Percentiles rank a stretch among this genome's conserved stretches.
phyloP scores from a whole-genome alignment of 202 grass and related monocot genomes.

The Schoenoplectus triqueter region DNA sequence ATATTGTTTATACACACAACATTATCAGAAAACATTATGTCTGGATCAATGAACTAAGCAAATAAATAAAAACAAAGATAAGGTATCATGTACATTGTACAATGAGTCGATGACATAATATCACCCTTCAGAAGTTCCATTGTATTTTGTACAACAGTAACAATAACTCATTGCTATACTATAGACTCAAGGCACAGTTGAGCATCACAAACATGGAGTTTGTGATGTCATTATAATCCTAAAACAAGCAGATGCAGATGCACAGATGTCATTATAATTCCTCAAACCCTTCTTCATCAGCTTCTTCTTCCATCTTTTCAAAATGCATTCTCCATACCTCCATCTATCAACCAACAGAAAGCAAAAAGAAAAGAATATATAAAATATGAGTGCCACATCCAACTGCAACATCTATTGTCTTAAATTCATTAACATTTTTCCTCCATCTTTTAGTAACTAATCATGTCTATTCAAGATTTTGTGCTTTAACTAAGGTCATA shows the following conservation, averaged over 20 bases:
- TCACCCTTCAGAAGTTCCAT: slow-evolving; percentile 5
- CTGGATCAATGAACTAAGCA: not conserved
- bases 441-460: not conserved
- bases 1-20: not conserved
- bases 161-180: no score
- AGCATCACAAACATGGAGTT: no score
- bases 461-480: not conserved
- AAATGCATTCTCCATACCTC: slow-evolving; percentile 73
- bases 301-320: slow-evolving; percentile 74
- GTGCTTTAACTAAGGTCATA: not conserved
- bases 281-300: slow-evolving; percentile 92
- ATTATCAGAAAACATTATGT: not conserved
- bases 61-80: not conserved
- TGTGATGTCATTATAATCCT: not conserved
- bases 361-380: not conserved
- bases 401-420: slow-evolving; percentile 26
- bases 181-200: no score
- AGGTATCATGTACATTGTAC: not conserved
- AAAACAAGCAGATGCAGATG: not conserved
- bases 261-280: slow-evolving; percentile 53
- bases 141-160: not conserved
- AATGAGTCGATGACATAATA: not conserved
- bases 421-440: slow-evolving; percentile 15
- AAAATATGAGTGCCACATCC: not conserved
- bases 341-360: slow-evolving; percentile 54